Conservation (phyloP, 1,284 basidiomycete genomes). For the Ceratobasidium sp. region DNA sequence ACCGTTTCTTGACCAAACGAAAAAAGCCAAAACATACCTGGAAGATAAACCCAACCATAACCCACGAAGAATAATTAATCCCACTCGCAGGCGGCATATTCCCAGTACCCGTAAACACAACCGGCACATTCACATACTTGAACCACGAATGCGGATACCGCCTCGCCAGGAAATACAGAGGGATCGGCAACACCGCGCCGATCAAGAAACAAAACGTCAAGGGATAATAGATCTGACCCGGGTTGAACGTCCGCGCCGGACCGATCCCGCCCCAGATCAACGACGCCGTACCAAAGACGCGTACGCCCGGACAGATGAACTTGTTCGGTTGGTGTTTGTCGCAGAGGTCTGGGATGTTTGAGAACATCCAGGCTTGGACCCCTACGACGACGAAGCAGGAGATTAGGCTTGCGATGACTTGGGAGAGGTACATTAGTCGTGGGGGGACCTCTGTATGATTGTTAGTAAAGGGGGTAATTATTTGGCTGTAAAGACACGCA, state of each 20-base stretch:
- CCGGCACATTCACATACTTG: constrained; percentile 66
- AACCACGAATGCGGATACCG: constrained; percentile 64
- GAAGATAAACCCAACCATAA: constrained; percentile 74
- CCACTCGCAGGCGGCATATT: constrained; percentile 67
- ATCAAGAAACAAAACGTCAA: constrained; percentile 66
- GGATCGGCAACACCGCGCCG: constrained; percentile 63
- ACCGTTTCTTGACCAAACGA: too few species aligned
- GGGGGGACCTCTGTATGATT: constrained; percentile 61
- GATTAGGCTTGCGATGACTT: constrained; percentile 63
- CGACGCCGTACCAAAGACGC: constrained; percentile 61
- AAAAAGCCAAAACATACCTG: too few species aligned
- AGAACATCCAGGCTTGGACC: constrained; percentile 66
- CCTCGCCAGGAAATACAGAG: constrained; percentile 57
- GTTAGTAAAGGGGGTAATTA: constrained; percentile 58
- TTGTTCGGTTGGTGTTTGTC: constrained; percentile 48
- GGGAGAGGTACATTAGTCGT: constrained; percentile 62
- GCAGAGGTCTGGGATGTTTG: constrained; percentile 58
- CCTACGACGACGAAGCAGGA: constrained; percentile 61
- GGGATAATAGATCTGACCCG: constrained; percentile 62
- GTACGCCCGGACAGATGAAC: constrained; percentile 61
- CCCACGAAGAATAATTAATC: constrained; percentile 67
- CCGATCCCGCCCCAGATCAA: constrained; percentile 68
- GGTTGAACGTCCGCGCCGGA: constrained; percentile 61
- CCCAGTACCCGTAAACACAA: constrained; percentile 64
- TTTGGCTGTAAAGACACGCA: too few species aligned